Evolutionary conservation across 2,329 filamentous ascomycete genomes (phyloP).

Genomic region (Atkinsonella hypoxylon): DNA sequence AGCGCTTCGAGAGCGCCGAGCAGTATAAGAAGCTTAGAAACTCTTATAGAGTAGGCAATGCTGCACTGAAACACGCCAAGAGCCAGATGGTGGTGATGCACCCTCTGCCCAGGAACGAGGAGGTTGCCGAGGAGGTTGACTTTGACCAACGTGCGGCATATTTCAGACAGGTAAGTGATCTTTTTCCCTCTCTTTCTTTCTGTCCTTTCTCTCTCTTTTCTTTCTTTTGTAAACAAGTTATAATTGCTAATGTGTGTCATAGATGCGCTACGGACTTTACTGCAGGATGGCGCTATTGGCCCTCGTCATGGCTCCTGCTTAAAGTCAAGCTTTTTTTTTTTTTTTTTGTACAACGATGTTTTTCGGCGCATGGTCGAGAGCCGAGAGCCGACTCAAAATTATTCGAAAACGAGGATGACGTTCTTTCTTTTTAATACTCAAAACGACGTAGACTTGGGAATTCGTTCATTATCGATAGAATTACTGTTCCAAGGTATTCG

Average conservation of each 20-base stretch:
- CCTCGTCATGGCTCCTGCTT: conserved; percentile 56
- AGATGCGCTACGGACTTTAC: conserved; percentile 98
- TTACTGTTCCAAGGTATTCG: conserved; percentile 4
- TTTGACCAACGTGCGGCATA: conserved; percentile 95
- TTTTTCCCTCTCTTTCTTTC: not conserved
- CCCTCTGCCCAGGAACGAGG: conserved; percentile 83
- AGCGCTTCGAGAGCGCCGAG: conserved; percentile 71
- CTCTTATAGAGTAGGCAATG: conserved; percentile 80
- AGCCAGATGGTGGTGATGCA: conserved; percentile 89
- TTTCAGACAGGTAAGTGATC: conserved; percentile 83
- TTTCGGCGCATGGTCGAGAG: not conserved
- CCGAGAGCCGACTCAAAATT: not conserved
- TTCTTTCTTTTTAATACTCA: not conserved
- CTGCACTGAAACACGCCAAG: conserved; percentile 84
- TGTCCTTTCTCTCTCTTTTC: too few relatives aligned
- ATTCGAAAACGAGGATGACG: not conserved
- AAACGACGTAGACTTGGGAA: conserved; percentile 2
- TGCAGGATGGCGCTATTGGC: conserved; percentile 95
- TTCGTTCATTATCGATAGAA: conserved; percentile 2
- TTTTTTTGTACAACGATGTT: not conserved
- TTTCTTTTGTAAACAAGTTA: too few relatives aligned
- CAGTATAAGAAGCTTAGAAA: conserved; percentile 85
- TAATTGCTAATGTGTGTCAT: conserved; percentile 3
- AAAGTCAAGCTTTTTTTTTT: not conserved
- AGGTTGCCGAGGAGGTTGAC: conserved; percentile 92